Conservation (phyloP, 257 asterid species). For the Capsicum pubescens region DNA sequence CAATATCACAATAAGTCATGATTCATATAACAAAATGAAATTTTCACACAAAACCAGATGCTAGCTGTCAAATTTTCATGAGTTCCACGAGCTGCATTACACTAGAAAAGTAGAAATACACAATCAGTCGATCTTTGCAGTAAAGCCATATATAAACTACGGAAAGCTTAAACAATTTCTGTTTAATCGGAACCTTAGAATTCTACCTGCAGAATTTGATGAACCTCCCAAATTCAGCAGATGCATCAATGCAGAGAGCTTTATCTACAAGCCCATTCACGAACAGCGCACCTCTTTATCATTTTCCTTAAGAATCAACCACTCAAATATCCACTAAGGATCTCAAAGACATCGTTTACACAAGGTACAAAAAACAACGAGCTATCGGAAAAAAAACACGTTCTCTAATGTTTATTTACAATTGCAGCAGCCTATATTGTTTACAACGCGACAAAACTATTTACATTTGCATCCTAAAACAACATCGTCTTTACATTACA, state of each 20-base stretch:
- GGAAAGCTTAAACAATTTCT: background rate
- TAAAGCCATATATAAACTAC: slow-evolving; percentile 22
- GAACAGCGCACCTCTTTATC: slow-evolving; percentile 21
- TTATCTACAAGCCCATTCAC: slow-evolving; percentile 33
- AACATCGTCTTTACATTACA: background rate
- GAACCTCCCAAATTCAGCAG: slow-evolving; percentile 56
- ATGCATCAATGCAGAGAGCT: slow-evolving; percentile 31
- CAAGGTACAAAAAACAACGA: background rate
- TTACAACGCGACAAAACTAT: background rate
- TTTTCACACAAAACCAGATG: slow-evolving; percentile 35
- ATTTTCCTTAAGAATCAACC: slow-evolving; percentile 2
- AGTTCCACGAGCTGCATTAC: slow-evolving; percentile 40
- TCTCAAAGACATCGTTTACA: slow-evolving; percentile 30
- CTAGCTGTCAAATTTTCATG: slow-evolving; percentile 36
- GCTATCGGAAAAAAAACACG: background rate
- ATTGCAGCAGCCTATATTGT: background rate
- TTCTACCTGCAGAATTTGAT: slow-evolving; percentile 61
- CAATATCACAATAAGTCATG: slow-evolving; percentile 20
- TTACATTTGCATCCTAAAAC: background rate
- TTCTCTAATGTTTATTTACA: slow-evolving; percentile 8
- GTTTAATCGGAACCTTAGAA: slow-evolving; percentile 44
- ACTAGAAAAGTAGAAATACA: slow-evolving; percentile 36
- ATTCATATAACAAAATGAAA: slow-evolving; percentile 7
- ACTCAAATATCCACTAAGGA: background rate
- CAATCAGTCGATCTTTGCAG: slow-evolving; percentile 33